Base-by-base conservation (phyloP, 2,329 filamentous ascomycete species). In the Trichoderma harzianum region DNA sequence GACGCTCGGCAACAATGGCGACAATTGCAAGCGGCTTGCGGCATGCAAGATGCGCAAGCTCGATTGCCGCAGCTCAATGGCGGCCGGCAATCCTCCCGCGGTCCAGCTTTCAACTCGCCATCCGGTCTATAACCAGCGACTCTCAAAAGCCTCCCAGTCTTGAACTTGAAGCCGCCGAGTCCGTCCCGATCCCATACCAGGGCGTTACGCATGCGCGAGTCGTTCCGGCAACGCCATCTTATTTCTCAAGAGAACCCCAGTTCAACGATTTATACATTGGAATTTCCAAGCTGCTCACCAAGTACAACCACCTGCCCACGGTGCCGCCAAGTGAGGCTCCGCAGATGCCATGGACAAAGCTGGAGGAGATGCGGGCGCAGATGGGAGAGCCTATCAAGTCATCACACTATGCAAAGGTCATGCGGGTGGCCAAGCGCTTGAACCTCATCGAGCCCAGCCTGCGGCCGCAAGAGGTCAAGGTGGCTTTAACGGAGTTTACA, bases 221-320 rank as follows among this genome's bases (percentile, higher is more conserved):
- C 26, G 85, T 98, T 43, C 96, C 96, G 24, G 87, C 88, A 30
- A 97, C 95, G 43, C 91, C 93, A 3, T 96, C 95, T n/a, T 99
- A 99, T 84, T 99, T 98, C 85, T 95, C 94, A 67, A 92, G 92
- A 67, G 91, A 91, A 73, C 92, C 95, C 2, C 86, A 88, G 69
- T 98, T 97, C 85, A 96, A 92, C 82, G 96, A 99, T 83, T 89
- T 93, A 78, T 89, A 92, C 76, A 88, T 98, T 75, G 84, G 86
- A 60, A 86, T 99, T 62, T 89, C 93, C 76, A 86, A 88, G 12
- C 87, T 98, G 28, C 83, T 92, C 71, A 89, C 89, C 68, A 91
- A 90, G 81, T 92, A 96, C 80, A 87, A 89, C 71, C 86, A 90
- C 30, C 87, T 98, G 16, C 96, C 96, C 7, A 88, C 85, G 4